Evolutionary conservation across 1,139 yeast genomes (phyloP).

Genomic region (Casaregolazyma lundiana): DNA sequence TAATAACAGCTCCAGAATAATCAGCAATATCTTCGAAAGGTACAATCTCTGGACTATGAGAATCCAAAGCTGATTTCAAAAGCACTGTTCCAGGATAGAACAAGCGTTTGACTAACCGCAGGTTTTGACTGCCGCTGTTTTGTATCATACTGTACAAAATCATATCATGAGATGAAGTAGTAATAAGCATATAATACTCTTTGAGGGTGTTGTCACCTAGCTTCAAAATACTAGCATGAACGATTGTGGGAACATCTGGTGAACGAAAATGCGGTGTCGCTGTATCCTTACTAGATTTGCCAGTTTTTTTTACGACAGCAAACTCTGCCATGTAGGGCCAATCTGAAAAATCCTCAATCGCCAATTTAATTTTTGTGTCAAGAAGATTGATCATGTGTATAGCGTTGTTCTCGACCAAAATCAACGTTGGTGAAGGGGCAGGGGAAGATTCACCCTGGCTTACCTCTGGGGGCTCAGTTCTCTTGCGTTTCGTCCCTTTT

Average conservation of each 20-base stretch:
- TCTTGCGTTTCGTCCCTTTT: slow-evolving; percentile 8
- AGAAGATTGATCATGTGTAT: slow-evolving; percentile 5
- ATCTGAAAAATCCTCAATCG: not conserved
- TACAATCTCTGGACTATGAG: slow-evolving; percentile 8
- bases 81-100: slow-evolving; percentile 33
- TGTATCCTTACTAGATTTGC: not conserved
- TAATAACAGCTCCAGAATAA: slow-evolving; percentile 58
- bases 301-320: not conserved
- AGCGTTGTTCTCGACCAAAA: slow-evolving; percentile 2
- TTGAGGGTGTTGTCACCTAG: slow-evolving; percentile 52
- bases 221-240: slow-evolving; percentile 9
- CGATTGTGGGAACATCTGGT: slow-evolving; percentile 1
- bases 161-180: slow-evolving; percentile 79
- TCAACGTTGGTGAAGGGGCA: not conserved
- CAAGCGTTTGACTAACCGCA: slow-evolving; percentile 46
- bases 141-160: slow-evolving; percentile 57
- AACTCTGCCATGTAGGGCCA: slow-evolving; percentile 2
- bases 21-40: slow-evolving; percentile 40
- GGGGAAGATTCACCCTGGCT: not conserved
- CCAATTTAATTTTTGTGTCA: slow-evolving; percentile 2
- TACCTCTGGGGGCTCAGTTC: not conserved
- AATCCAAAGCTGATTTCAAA: slow-evolving; percentile 55
- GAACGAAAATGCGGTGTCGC: not conserved
- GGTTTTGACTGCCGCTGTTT: slow-evolving; percentile 43
- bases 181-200: slow-evolving; percentile 60